A percentile compares a stretch with the other conserved stretches of the same genome.
Evolutionary conservation across 805 yeast genomes (phyloP).

Genomic region (Spencermartinsiella europaea): DNA sequence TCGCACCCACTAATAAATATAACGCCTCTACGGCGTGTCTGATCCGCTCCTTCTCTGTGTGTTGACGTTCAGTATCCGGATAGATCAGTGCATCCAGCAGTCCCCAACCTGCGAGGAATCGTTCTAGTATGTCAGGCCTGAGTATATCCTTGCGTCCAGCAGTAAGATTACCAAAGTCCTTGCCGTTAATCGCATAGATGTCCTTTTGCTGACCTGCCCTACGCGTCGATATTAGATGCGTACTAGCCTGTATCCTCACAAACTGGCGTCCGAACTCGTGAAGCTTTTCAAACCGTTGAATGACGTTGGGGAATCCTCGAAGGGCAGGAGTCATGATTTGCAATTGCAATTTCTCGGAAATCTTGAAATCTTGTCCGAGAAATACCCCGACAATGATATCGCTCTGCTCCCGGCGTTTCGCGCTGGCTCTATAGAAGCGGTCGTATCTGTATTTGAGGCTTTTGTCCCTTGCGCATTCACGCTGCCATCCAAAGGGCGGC

Average conservation of each 20-base stretch:
- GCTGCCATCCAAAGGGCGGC: too few species aligned
- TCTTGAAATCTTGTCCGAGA: constrained; percentile 6
- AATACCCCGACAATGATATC: constrained; percentile 5
- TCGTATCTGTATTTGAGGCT: background rate
- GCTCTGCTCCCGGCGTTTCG: constrained; percentile 1
- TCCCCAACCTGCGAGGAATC: background rate
- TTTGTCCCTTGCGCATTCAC: background rate
- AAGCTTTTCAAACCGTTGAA: constrained; percentile 3
- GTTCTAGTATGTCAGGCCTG: background rate
- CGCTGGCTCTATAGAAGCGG: background rate
- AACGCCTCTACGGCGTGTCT: constrained; percentile 5
- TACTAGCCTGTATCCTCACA: constrained; percentile 4
- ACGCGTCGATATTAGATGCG: background rate
- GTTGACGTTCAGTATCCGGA: background rate
- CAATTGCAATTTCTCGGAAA: constrained; percentile 9
- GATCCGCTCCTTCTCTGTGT: background rate
- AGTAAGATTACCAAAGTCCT: background rate
- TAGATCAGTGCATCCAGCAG: background rate
- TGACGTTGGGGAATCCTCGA: constrained; percentile 2
- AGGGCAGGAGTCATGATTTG: constrained; percentile 11
- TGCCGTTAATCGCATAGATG: background rate
- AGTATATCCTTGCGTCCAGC: background rate
- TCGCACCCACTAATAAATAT: constrained; percentile 7
- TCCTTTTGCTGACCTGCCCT: background rate
- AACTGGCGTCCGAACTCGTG: constrained; percentile 1